A percentile compares a stretch with the other conserved stretches of the same genome.
Evolutionary conservation across 805 yeast species (phyloP).

Genomic region (Candida xyloterini): DNA sequence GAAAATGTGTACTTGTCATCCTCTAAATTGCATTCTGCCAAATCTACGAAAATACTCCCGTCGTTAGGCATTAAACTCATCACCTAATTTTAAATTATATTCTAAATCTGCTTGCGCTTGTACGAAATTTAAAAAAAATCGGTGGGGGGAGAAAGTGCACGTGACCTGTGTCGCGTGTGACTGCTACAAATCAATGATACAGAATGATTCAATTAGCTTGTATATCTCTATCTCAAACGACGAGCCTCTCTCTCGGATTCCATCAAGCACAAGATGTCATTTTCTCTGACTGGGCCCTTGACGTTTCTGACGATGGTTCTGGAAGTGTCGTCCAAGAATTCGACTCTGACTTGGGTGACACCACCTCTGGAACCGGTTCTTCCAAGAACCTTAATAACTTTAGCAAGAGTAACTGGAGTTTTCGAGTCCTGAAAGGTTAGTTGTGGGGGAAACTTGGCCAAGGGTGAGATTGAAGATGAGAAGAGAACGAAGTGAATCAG

Average conservation of each 20-base stretch:
- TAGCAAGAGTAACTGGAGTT: constrained; percentile 98
- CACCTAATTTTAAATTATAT: background rate
- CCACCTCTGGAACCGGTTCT: constrained; percentile 99
- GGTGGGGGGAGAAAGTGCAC: constrained; percentile 4
- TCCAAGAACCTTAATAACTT: constrained; percentile 98
- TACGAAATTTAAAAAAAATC: no score
- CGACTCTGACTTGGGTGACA: constrained; percentile 98
- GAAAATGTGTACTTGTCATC: constrained; percentile 19
- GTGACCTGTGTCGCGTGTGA: constrained; percentile 8
- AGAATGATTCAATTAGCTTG: constrained; percentile 10
- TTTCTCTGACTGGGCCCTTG: constrained; percentile 96
- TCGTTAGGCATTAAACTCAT: constrained; percentile 10
- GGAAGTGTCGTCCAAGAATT: constrained; percentile 91
- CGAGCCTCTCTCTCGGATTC: constrained; percentile 99
- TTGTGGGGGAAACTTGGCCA: background rate
- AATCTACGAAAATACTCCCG: constrained; percentile 16
- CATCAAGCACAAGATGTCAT: constrained; percentile 98
- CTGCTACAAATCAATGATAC: constrained; percentile 10
- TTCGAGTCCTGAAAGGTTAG: constrained; percentile 46
- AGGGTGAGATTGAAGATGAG: background rate
- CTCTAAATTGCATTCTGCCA: constrained; percentile 15
- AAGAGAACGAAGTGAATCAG: background rate
- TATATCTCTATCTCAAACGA: constrained; percentile 68
- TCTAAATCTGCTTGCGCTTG: background rate
- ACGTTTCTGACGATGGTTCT: constrained; percentile 97